Evolutionary conservation across 176 grass and related monocot genomes (phyloP).

Genomic region (Eremochloa ophiuroides): DNA sequence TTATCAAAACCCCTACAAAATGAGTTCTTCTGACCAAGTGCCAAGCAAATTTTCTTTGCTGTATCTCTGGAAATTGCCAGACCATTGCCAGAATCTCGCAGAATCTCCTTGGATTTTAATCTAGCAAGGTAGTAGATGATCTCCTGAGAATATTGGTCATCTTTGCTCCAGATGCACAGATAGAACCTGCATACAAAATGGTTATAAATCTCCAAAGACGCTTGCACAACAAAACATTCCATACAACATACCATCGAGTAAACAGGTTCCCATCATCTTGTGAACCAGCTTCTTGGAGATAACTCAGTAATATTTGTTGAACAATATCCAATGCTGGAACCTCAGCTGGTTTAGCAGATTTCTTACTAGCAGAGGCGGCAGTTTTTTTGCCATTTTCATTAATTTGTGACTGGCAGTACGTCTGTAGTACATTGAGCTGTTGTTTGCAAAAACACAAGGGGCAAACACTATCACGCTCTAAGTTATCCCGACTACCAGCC

Average conservation of each 20-base stretch:
- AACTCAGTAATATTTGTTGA: constrained; percentile 88
- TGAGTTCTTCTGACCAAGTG: constrained; percentile 89
- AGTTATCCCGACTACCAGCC: constrained; percentile 59
- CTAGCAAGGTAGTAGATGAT: constrained; percentile 85
- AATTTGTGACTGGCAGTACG: constrained; percentile 63
- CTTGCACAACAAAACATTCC: constrained; percentile 22
- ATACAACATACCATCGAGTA: constrained; percentile 76
- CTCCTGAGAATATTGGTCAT: constrained; percentile 69
- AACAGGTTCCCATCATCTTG: constrained; percentile 87
- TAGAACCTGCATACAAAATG: constrained; percentile 70
- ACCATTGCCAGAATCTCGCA: constrained; percentile 71
- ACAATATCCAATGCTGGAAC: constrained; percentile 56
- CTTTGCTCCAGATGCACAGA: constrained; percentile 96
- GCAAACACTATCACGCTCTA: constrained; percentile 63
- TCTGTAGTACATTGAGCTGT: constrained; percentile 73
- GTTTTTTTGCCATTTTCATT: constrained; percentile 68
- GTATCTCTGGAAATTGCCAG: constrained; percentile 77
- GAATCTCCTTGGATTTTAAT: constrained; percentile 91
- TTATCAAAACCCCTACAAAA: constrained; percentile 96
- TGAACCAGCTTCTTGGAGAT: constrained; percentile 78
- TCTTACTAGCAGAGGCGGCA: constrained; percentile 33
- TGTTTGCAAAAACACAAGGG: constrained; percentile 82
- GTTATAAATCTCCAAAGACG: constrained; percentile 4
- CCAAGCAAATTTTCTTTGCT: constrained; percentile 91
- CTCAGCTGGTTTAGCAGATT: constrained; percentile 44